A percentile compares a stretch with the other conserved stretches of the same genome.
Evolutionary conservation across 2,329 filamentous ascomycete genomes (phyloP).

Genomic region (Fusarium illudens): DNA sequence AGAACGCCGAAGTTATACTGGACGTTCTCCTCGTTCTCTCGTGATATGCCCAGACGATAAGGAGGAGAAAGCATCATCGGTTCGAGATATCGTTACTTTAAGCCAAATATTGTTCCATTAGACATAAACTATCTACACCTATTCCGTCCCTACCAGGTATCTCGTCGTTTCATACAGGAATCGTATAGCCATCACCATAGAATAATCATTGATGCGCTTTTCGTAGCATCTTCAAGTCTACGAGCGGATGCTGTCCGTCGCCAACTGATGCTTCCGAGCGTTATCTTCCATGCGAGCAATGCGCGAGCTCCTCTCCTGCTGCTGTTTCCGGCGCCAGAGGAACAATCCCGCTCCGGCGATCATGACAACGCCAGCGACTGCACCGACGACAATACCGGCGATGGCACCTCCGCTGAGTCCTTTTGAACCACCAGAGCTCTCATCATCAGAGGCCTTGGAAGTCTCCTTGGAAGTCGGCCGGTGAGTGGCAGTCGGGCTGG

Average conservation of each 20-base stretch:
- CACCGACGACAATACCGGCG: conserved; percentile 78
- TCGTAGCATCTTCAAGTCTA: neutral
- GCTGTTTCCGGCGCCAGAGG: conserved; percentile 52
- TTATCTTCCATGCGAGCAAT: conserved; percentile 31
- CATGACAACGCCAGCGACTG: conserved; percentile 68
- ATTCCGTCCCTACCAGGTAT: neutral
- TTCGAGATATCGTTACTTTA: neutral
- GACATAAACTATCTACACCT: neutral
- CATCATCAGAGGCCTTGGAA: conserved; percentile 11
- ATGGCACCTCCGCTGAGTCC: conserved; percentile 77
- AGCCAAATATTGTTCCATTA: neutral
- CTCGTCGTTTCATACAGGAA: neutral
- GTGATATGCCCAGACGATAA: neutral
- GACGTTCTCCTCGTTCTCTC: neutral
- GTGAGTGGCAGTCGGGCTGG: conserved; percentile 28
- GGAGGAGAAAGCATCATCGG: neutral
- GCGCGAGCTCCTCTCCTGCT: conserved; percentile 16
- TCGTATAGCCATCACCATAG: neutral
- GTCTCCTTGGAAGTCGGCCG: neutral
- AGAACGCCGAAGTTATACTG: neutral
- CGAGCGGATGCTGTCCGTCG: conserved; percentile 7
- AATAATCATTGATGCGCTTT: neutral
- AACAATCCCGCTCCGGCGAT: conserved; percentile 68
- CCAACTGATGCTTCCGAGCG: conserved; percentile 28
- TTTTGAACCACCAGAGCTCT: conserved; percentile 53